Evolutionary conservation across 257 asterid species (phyloP).

Genomic region (Coffea canephora): DNA sequence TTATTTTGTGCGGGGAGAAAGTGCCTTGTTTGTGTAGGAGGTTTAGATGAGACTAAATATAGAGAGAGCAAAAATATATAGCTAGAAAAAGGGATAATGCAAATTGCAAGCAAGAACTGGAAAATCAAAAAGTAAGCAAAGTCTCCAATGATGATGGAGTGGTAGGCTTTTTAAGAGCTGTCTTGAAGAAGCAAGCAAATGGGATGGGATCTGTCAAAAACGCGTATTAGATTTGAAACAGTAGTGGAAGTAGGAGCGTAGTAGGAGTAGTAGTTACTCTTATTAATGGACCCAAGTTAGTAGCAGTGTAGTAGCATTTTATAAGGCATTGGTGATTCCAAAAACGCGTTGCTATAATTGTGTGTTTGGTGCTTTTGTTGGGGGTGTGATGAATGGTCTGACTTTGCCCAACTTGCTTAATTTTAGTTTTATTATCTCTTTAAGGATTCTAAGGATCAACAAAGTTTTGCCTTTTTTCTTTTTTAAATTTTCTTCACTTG

Average conservation of each 20-base stretch:
- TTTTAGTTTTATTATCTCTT: too few species aligned
- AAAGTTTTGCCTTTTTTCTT: too few species aligned
- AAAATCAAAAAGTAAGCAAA: not conserved
- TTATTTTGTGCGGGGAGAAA: not conserved
- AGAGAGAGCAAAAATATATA: conserved; percentile 3
- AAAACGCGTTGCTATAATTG: not conserved
- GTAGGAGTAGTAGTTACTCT: not conserved
- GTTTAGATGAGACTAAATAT: conserved; percentile 7
- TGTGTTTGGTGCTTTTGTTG: too few species aligned
- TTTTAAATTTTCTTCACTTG: too few species aligned
- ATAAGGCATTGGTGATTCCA: not conserved
- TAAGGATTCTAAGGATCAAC: too few species aligned
- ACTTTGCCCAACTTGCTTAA: too few species aligned
- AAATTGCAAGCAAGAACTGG: not conserved
- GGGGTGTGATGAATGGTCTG: too few species aligned
- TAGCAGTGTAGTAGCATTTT: not conserved
- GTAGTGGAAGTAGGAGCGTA: not conserved
- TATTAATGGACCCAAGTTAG: not conserved
- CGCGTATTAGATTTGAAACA: conserved; percentile 9
- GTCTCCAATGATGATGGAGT: not conserved
- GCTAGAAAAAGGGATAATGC: not conserved
- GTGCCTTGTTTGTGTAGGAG: not conserved
- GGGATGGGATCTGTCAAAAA: conserved; percentile 1
- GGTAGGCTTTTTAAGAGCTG: not conserved
- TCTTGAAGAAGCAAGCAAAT: too few species aligned